These are phyloP conservation scores for Marasmius fiardii DNA, from an alignment of 1,284 basidiomycete species.

Conservation along the genomic window DNA sequence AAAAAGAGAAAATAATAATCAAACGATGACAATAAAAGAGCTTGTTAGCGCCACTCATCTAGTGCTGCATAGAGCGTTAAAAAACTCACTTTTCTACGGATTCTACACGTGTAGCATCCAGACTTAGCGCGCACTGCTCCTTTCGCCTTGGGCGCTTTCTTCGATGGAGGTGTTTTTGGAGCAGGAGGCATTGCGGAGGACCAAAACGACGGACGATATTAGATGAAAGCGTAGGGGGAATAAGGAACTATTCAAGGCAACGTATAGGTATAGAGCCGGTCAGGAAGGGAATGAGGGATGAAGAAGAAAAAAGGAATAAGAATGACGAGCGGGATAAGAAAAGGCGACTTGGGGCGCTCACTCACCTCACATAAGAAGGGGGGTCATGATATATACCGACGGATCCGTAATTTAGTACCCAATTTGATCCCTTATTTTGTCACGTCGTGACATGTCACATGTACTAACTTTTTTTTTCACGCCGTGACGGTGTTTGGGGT, in stretches of 20 bases:
- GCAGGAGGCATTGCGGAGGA: neutral
- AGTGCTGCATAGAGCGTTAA: conserved; percentile 17
- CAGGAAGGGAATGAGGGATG: conserved; percentile 2
- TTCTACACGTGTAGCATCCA: conserved; percentile 82
- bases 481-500: neutral
- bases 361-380: neutral
- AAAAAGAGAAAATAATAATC: conserved; percentile 9
- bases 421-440: neutral
- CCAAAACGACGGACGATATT: conserved; percentile 7
- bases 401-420: neutral
- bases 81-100: conserved; percentile 67
- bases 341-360: neutral
- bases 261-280: conserved; percentile 16
- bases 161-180: conserved; percentile 31
- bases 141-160: conserved; percentile 67
- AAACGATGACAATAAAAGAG: no score
- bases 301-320: conserved; percentile 10
- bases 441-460: neutral
- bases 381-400: neutral
- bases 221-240: neutral
- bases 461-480: neutral
- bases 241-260: conserved; percentile 7
- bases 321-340: conserved; percentile 3
- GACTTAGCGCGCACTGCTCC: conserved; percentile 78
- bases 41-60: conserved; percentile 12